A percentile compares a stretch with the other conserved stretches of the same genome.
Evolutionary conservation across 2,329 filamentous ascomycete genomes (phyloP).

Genomic region (Gaeumannomyces tritici): DNA sequence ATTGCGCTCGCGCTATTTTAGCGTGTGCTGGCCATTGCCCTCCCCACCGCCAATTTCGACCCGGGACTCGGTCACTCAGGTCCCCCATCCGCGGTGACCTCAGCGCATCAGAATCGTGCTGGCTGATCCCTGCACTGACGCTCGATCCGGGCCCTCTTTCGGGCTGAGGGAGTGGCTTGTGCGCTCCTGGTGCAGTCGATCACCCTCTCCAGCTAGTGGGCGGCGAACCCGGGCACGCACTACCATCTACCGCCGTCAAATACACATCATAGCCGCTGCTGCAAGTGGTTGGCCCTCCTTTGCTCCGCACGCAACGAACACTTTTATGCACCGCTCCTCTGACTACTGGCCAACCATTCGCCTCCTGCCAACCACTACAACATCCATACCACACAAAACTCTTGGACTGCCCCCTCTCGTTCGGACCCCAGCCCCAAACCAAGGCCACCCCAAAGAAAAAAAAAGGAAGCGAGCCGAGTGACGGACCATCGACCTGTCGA

Average conservation of each 20-base stretch:
- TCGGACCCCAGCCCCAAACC: neutral
- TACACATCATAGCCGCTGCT: slow-evolving; percentile 23
- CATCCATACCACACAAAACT: neutral
- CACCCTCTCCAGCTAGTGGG: slow-evolving; percentile 9
- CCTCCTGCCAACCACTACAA: neutral
- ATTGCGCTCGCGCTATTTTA: slow-evolving; percentile 5
- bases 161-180: slow-evolving; percentile 8
- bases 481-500: slow-evolving; percentile 2
- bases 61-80: neutral
- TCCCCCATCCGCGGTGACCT: neutral
- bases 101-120: neutral
- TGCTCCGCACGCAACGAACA: neutral
- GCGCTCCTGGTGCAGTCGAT: slow-evolving; percentile 8
- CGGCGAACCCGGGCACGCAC: slow-evolving; percentile 14
- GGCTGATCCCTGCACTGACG: slow-evolving; percentile 10
- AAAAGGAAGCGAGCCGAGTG: neutral
- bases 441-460: neutral
- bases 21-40: neutral
- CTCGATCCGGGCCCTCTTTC: slow-evolving; percentile 6
- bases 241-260: slow-evolving; percentile 25
- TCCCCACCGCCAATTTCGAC: slow-evolving; percentile 6
- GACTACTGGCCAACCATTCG: neutral
- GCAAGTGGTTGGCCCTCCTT: neutral
- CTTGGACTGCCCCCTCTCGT: neutral
- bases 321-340: slow-evolving; percentile 2